These are phyloP conservation scores for Termitomyces sp. DNA, from an alignment of 768 basidiomycete genomes.

Conservation along the genomic window DNA sequence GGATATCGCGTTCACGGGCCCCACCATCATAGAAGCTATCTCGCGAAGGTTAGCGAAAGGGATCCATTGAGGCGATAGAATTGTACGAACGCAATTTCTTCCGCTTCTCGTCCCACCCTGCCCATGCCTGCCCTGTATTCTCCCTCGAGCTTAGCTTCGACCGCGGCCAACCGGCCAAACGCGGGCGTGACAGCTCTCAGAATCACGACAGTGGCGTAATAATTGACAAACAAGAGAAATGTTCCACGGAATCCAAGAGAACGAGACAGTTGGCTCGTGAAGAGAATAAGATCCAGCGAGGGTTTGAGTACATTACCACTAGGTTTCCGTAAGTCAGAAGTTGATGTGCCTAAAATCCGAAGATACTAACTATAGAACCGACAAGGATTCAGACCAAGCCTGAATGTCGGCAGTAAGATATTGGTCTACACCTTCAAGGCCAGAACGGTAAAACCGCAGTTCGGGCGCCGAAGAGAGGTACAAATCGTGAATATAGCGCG, in stretches of 20 bases:
- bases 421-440: constrained; percentile 80
- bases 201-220: constrained; percentile 83
- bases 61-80: not conserved
- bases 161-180: constrained; percentile 86
- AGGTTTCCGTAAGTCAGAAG: not conserved
- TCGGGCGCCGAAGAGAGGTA: constrained; percentile 79
- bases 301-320: constrained; percentile 96
- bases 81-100: constrained; percentile 81
- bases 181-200: constrained; percentile 86
- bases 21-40: constrained; percentile 91
- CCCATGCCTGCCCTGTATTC: constrained; percentile 89
- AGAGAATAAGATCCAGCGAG: constrained; percentile 84
- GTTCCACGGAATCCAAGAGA: constrained; percentile 88
- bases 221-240: constrained; percentile 74
- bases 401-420: constrained; percentile 93
- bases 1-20: constrained; percentile 74
- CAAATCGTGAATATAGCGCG: constrained; percentile 88
- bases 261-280: constrained; percentile 86
- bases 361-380: constrained; percentile 80
- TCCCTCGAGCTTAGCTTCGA: constrained; percentile 85
- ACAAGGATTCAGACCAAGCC: constrained; percentile 81
- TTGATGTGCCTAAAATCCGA: not conserved
- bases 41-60: not conserved
- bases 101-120: constrained; percentile 82
- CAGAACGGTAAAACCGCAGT: constrained; percentile 65